These are phyloP conservation scores for Gossypium australe DNA, from an alignment of 345 rosid species.

Conservation along the genomic window DNA sequence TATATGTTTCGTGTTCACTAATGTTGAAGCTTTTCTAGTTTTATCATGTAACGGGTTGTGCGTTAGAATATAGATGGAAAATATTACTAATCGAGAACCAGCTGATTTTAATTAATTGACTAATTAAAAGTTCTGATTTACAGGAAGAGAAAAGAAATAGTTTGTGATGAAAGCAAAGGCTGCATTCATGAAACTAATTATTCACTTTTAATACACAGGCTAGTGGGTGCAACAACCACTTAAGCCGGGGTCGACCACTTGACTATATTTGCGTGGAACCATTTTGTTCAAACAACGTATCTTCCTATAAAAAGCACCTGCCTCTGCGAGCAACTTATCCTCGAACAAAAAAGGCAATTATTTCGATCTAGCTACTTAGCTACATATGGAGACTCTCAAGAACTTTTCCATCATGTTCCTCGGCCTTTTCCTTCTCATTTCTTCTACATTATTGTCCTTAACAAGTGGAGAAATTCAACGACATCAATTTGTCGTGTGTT, in stretches of 20 bases:
- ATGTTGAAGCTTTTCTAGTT: not conserved
- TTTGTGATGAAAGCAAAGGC: conserved; percentile 34
- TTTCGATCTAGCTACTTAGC: not conserved
- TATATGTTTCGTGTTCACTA: not conserved
- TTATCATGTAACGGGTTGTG: not conserved
- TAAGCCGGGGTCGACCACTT: conserved; percentile 18
- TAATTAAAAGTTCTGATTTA: no score
- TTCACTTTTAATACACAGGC: conserved; percentile 17
- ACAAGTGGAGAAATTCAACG: conserved; percentile 46
- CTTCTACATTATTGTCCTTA: conserved; percentile 26
- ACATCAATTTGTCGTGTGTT: conserved; percentile 72
- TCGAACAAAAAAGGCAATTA: no score
- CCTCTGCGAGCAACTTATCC: not conserved
- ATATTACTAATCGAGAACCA: no score
- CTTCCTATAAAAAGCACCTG: not conserved
- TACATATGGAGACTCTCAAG: conserved; percentile 19
- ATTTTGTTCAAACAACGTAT: not conserved
- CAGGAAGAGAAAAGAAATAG: no score
- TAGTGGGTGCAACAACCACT: conserved; percentile 69
- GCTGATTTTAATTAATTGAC: no score
- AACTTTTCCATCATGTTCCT: conserved; percentile 18
- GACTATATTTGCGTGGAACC: conserved; percentile 15
- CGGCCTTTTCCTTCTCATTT: conserved; percentile 34
- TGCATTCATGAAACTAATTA: not conserved
- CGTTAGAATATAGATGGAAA: no score